Conservation (phyloP, 1,284 basidiomycete species). For the Leccinum fallax region DNA sequence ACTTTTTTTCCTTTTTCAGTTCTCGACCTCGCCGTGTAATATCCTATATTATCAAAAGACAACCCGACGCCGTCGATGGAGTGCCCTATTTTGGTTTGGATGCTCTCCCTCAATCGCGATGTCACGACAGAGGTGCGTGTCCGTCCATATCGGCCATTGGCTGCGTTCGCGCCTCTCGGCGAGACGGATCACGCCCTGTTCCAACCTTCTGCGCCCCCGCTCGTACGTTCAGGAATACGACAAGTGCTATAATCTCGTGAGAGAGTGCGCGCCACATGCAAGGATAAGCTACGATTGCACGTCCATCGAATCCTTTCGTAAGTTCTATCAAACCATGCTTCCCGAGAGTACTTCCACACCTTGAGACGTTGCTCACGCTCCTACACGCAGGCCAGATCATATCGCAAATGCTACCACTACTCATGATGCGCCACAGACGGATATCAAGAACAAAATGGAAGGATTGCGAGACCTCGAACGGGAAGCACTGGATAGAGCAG, state of each 20-base stretch:
- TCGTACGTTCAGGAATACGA: constrained; percentile 62
- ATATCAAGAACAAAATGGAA: constrained; percentile 75
- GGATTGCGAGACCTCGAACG: constrained; percentile 57
- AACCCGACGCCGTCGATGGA: constrained; percentile 40
- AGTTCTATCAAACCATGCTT: constrained; percentile 35
- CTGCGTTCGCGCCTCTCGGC: background rate
- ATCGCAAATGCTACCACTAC: constrained; percentile 71
- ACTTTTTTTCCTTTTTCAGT: constrained; percentile 1
- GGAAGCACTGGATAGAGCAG: constrained; percentile 83
- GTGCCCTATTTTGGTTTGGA: constrained; percentile 74
- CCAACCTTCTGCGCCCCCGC: background rate
- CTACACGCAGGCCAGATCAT: constrained; percentile 59
- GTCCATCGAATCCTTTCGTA: constrained; percentile 65
- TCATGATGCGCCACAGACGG: constrained; percentile 82
- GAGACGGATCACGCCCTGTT: constrained; percentile 8
- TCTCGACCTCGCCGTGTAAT: background rate
- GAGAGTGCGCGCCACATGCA: constrained; percentile 57
- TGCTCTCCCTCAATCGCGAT: constrained; percentile 73
- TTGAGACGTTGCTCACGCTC: background rate
- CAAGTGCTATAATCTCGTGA: constrained; percentile 57
- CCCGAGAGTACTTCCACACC: background rate
- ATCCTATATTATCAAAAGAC: constrained; percentile 5
- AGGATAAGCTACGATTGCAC: constrained; percentile 53
- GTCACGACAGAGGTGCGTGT: constrained; percentile 60
- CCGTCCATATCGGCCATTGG: background rate